Evolutionary conservation across 2,329 filamentous ascomycete genomes (phyloP).

Genomic region (Fusarium secorum): DNA sequence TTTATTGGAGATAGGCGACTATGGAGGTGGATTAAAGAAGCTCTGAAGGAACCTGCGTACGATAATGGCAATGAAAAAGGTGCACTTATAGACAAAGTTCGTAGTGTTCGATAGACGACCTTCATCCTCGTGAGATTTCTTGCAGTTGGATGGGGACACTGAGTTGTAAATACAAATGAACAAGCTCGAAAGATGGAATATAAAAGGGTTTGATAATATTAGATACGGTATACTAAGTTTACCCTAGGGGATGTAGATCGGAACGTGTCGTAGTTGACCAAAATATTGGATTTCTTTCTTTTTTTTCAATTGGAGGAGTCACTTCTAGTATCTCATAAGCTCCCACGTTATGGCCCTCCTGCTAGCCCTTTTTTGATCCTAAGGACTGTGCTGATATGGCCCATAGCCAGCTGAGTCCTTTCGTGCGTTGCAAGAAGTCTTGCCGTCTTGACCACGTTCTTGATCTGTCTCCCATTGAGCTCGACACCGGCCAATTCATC

Average conservation of each 20-base stretch:
- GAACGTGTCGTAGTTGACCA: neutral
- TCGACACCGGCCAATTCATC: neutral
- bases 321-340: neutral
- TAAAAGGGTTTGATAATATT: neutral
- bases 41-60: no score
- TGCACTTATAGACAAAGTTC: rapidly evolving
- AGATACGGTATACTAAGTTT: rapidly evolving
- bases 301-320: neutral
- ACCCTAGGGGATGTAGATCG: rapidly evolving
- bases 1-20: neutral
- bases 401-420: neutral
- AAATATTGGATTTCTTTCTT: neutral
- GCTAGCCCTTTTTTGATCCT: neutral
- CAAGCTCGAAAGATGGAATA: neutral
- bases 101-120: neutral
- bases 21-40: neutral
- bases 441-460: conserved; percentile 18
- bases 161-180: neutral
- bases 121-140: neutral
- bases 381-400: neutral
- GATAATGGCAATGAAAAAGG: neutral
- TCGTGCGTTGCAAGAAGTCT: neutral
- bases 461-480: conserved; percentile 21
- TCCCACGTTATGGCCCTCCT: neutral
- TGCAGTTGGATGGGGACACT: no score